A percentile compares a stretch with the other conserved stretches of the same genome.
phyloP scores from a whole-genome alignment of 177 flowering plant genomes.

The Tripterygium wilfordii region DNA sequence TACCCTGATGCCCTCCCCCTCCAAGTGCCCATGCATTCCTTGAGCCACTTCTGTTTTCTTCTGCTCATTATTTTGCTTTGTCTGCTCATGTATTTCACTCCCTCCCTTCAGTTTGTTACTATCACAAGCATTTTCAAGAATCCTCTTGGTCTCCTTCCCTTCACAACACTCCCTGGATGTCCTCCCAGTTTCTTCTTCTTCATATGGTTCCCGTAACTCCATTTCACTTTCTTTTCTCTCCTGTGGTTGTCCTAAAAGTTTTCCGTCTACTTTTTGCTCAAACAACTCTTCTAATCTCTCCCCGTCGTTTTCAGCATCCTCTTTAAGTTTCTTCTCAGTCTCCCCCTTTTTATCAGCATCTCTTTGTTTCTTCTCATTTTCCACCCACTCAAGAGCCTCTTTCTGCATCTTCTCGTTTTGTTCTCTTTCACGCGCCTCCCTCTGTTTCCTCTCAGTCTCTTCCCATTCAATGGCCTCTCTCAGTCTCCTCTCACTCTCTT shows the following conservation, averaged over 20 bases:
- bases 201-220: conserved; percentile 2
- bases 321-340: conserved; percentile 11
- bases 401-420: conserved; percentile 10
- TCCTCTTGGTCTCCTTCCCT: no score
- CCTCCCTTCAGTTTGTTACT: conserved; percentile 5
- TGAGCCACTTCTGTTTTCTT: no score
- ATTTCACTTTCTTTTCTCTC: conserved; percentile 14
- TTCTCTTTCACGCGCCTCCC: conserved; percentile 7
- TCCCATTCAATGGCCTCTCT: conserved; percentile 3
- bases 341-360: conserved; percentile 15
- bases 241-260: conserved; percentile 1
- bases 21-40: no score
- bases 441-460: conserved; percentile 4
- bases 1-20: conserved; percentile 8
- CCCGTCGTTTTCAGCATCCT: conserved; percentile 15
- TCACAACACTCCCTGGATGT: conserved; percentile 9
- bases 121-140: conserved; percentile 10
- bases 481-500: conserved; percentile 5
- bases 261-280: conserved; percentile 12
- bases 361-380: conserved; percentile 2
- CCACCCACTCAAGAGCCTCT: conserved; percentile 5
- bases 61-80: no score
- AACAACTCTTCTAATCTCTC: conserved; percentile 10
- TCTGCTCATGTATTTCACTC: no score
- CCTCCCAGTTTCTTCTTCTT: conserved; percentile 13